Conservation (phyloP, 164 flowering plant species). For the Vitis rupestris region DNA sequence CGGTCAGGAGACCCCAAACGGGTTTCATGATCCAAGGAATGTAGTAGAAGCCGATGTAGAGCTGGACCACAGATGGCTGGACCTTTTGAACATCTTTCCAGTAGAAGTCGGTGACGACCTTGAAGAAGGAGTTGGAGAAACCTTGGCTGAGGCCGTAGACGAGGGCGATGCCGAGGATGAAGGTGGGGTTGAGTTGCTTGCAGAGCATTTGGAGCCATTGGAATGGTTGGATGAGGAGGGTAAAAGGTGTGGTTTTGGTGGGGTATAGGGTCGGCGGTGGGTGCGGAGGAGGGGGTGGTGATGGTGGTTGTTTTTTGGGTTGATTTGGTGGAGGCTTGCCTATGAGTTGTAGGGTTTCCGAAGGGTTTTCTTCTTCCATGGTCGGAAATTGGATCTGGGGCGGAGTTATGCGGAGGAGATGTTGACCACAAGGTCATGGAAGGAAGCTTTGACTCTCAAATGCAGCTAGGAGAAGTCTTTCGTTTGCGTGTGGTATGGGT, state of each 20-base stretch:
- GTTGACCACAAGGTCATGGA: neutral
- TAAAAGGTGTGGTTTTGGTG: neutral
- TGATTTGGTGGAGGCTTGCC: neutral
- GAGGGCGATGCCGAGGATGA: conserved; percentile 53
- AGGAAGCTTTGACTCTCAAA: too few relatives aligned
- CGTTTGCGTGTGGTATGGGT: too few relatives aligned
- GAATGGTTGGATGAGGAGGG: conserved; percentile 37
- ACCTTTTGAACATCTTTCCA: conserved; percentile 82
- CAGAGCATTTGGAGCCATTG: conserved; percentile 66
- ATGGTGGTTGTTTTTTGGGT: neutral
- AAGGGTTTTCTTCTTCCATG: conserved; percentile 8
- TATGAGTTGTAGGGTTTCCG: neutral
- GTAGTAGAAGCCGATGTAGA: conserved; percentile 53
- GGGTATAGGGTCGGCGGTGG: too few relatives aligned
- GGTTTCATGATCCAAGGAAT: conserved; percentile 83
- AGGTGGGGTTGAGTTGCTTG: conserved; percentile 41
- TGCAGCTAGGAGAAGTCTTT: too few relatives aligned
- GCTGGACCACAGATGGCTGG: conserved; percentile 69
- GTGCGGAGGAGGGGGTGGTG: neutral
- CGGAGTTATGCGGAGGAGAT: too few relatives aligned
- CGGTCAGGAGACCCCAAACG: conserved; percentile 68
- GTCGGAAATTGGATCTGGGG: neutral
- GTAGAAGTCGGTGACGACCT: conserved; percentile 64
- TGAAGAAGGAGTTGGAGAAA: conserved; percentile 50
- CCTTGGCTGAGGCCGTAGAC: conserved; percentile 81